Conservation (phyloP, 805 yeast genomes). For the Yarrowia sp. region DNA sequence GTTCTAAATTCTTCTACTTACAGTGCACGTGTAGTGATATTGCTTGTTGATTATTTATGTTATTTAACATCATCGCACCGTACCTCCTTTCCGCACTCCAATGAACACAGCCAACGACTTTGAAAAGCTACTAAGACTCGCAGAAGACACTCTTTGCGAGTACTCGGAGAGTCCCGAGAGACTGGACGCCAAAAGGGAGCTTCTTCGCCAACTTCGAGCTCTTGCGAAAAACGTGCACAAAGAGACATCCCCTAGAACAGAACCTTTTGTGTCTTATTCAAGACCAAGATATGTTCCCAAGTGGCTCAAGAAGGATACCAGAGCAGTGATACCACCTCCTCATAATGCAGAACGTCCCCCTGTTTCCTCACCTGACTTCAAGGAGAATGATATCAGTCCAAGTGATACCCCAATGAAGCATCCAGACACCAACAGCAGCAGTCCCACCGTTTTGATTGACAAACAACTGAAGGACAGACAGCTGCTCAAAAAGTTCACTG, state of each 20-base stretch:
- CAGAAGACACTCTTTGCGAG: neutral
- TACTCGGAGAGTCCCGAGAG: neutral
- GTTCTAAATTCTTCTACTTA: too few species aligned
- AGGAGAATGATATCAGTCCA: too few species aligned
- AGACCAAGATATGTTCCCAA: conserved; percentile 4
- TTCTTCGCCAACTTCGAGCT: neutral
- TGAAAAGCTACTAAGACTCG: neutral
- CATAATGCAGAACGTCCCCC: too few species aligned
- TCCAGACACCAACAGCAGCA: neutral
- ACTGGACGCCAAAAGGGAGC: neutral
- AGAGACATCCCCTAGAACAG: neutral
- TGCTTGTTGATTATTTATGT: neutral
- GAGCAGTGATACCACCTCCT: too few species aligned
- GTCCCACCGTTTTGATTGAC: neutral
- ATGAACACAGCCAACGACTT: neutral
- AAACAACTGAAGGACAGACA: neutral
- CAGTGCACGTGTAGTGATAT: too few species aligned
- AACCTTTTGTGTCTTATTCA: neutral
- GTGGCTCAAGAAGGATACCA: neutral
- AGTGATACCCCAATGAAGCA: neutral
- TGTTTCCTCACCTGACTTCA: too few species aligned
- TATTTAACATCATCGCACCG: too few species aligned
- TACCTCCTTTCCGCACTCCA: neutral
- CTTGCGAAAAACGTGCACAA: neutral
- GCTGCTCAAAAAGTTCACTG: neutral